These are phyloP conservation scores for Yamadazyma triangularis DNA, from an alignment of 1,139 yeast genomes.

Conservation along the genomic window DNA sequence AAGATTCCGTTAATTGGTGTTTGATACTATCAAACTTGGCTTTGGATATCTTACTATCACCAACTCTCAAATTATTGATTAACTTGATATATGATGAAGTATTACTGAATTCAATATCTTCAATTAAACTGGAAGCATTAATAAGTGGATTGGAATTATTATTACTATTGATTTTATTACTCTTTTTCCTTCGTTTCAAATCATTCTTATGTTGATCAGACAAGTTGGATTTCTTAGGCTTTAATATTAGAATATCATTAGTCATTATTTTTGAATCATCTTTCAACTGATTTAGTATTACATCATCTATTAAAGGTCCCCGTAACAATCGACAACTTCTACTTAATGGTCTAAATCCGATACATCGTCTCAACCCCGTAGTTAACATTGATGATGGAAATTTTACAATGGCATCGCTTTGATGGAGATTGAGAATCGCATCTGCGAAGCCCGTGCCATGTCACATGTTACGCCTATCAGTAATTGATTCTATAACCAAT, in stretches of 20 bases:
- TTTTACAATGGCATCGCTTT: too few relatives aligned
- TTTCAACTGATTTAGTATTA: constrained; percentile 15
- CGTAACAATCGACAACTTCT: constrained; percentile 1
- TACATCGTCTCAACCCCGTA: too few relatives aligned
- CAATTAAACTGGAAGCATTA: not conserved
- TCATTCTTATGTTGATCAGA: too few relatives aligned
- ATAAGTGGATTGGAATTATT: not conserved
- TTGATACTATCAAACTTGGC: constrained; percentile 4
- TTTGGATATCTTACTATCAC: constrained; percentile 6
- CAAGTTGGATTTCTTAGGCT: constrained; percentile 3
- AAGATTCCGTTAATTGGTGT: constrained; percentile 12
- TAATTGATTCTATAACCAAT: too few relatives aligned
- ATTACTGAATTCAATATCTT: constrained; percentile 1
- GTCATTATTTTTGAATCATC: constrained; percentile 9
- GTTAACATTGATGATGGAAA: too few relatives aligned
- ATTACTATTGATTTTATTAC: too few relatives aligned
- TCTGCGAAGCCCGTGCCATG: too few relatives aligned
- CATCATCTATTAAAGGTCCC: constrained; percentile 6
- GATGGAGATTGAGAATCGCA: too few relatives aligned
- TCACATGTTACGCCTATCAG: too few relatives aligned
- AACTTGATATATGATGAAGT: constrained; percentile 6
- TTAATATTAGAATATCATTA: constrained; percentile 5
- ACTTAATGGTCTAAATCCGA: not conserved
- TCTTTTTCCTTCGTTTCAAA: too few relatives aligned
- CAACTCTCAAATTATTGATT: constrained; percentile 7